A percentile compares a stretch with the other conserved stretches of the same genome.
phyloP scores from a whole-genome alignment of 148 eudicot genomes.

The Tetragonia tetragonoides region DNA sequence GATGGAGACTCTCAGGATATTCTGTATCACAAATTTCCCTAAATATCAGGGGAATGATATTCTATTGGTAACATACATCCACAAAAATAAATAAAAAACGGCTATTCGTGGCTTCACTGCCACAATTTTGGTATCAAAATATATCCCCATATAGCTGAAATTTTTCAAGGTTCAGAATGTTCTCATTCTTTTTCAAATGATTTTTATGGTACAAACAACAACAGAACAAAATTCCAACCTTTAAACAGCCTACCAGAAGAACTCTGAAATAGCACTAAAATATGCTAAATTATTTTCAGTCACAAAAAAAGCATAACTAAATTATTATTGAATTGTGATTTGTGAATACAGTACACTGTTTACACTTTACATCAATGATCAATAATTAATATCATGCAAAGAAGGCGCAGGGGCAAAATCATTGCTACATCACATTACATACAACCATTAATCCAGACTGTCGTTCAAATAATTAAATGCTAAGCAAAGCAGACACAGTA shows the following conservation, averaged over 20 bases:
- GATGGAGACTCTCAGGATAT: background rate
- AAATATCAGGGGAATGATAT: background rate
- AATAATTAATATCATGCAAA: background rate
- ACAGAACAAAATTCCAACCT: background rate
- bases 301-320: too few species aligned
- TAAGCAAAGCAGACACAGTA: background rate
- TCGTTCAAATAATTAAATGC: background rate
- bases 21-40: background rate
- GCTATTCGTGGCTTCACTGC: background rate
- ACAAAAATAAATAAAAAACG: background rate
- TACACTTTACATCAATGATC: background rate
- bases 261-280: background rate
- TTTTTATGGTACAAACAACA: background rate
- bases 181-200: background rate
- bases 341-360: too few species aligned
- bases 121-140: slow-evolving; percentile 7
- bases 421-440: background rate
- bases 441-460: background rate
- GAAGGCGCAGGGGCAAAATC: background rate
- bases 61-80: background rate
- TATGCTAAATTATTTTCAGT: too few species aligned
- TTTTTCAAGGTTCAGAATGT: background rate
- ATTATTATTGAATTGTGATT: too few species aligned
- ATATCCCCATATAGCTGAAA: background rate
- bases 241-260: background rate